Evolutionary conservation across 2,329 filamentous ascomycete genomes (phyloP).

Genomic region (Phoma sp.): DNA sequence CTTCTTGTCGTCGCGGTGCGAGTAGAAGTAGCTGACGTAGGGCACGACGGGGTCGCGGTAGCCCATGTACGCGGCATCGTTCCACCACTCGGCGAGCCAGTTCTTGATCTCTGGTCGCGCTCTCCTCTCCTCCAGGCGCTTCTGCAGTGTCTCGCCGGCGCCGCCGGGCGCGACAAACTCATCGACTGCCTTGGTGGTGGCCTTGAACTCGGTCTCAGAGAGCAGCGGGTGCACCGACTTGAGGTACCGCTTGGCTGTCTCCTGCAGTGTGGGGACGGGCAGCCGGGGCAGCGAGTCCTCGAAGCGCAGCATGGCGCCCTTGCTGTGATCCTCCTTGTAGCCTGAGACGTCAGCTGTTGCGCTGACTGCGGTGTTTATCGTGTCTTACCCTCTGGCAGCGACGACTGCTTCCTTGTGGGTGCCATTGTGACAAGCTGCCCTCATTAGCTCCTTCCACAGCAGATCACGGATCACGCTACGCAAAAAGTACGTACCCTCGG

Average conservation of each 20-base stretch:
- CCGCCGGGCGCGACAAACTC: slow-evolving; percentile 90
- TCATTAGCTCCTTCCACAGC: slow-evolving; percentile 13
- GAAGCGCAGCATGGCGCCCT: slow-evolving; percentile 81
- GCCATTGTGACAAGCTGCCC: slow-evolving; percentile 45
- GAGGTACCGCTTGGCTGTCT: slow-evolving; percentile 80
- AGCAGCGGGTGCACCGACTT: slow-evolving; percentile 80
- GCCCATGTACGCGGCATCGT: slow-evolving; percentile 86
- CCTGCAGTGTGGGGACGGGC: slow-evolving; percentile 80
- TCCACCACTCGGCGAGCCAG: slow-evolving; percentile 99
- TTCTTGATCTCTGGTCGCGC: slow-evolving; percentile 84
- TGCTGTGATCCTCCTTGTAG: slow-evolving; percentile 79
- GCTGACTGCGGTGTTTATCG: neutral
- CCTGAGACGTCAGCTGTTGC: slow-evolving; percentile 53
- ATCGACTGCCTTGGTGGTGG: slow-evolving; percentile 80
- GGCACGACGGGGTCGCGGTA: slow-evolving; percentile 97
- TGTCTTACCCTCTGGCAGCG: slow-evolving; percentile 54
- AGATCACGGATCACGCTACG: neutral
- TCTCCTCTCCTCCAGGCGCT: slow-evolving; percentile 79
- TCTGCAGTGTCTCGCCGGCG: slow-evolving; percentile 81
- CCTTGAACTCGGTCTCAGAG: slow-evolving; percentile 69
- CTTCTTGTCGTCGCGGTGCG: slow-evolving; percentile 89
- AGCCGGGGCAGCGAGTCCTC: slow-evolving; percentile 83
- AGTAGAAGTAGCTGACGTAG: slow-evolving; percentile 99
- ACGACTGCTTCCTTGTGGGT: slow-evolving; percentile 50
- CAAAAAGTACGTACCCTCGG: slow-evolving; percentile 36